Base-by-base conservation (phyloP, 495 filamentous ascomycete genomes). In the Aspergillus haitiensis region DNA sequence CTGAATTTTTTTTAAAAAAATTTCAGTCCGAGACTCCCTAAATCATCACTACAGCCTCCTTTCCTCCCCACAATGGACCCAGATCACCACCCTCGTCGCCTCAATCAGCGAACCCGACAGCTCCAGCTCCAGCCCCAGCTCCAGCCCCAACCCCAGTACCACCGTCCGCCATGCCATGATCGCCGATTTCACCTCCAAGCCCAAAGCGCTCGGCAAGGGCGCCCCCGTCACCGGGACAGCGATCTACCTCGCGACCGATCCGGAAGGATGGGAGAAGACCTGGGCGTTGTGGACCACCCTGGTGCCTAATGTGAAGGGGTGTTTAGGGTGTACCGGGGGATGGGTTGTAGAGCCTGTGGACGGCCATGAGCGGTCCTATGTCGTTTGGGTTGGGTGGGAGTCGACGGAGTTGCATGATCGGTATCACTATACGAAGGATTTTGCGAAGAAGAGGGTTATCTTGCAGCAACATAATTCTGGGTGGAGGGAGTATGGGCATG, bases 311-410 rank as follows among this genome's bases (percentile, higher is more conserved):
- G 65, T 71, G 21, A 55, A 64, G 60, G 63, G 64, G 32, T 68
- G 68, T 40, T 54, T 66, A 53, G 66, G 66, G 7, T 60, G 62
- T 32, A 67, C 64, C 11, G 66, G 61, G 12, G 64, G 70, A 15
- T 70, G 64, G 64, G 64, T 67, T 57, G 67, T 67, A 57, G 66
- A 71, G 60, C 58, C 58, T 1, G 60, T 64, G 37, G 65, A 65
- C 47, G 63, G 48, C 37, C 47, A 50, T 31, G 56, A 42, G 35
- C 52, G 54, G 31, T 55, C 52, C 12, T 72, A 63, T 67, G 34
- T 67, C 15, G 65, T 71, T 35, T 63, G 60, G 57, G 59, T 67
- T 15, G 63, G 64, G 45, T 67, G 63, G 68, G 64, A 61, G 47
- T 67, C 58, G 44, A 36, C 67, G 8, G 56, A 67, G 46, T 35